phyloP scores from a whole-genome alignment of 1,284 basidiomycete genomes.

The Fomes fomentarius region DNA sequence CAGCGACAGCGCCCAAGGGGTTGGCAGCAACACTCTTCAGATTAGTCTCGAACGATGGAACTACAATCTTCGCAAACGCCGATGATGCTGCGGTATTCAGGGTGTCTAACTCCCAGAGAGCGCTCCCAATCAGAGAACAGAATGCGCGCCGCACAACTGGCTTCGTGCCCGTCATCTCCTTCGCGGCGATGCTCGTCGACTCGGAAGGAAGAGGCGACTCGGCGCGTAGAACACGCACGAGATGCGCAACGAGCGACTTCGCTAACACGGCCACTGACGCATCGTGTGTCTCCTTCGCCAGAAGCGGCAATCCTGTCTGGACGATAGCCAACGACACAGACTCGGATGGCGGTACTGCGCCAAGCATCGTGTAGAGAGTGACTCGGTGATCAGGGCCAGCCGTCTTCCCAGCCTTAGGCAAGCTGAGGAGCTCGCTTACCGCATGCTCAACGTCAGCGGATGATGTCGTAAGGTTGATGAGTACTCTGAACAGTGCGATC shows the following conservation, averaged over 20 bases:
- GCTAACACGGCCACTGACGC: constrained; percentile 58
- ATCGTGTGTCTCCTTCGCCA: constrained; percentile 83
- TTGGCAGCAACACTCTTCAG: constrained; percentile 69
- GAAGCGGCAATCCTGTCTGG: constrained; percentile 57
- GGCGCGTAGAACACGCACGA: constrained; percentile 54
- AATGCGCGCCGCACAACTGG: constrained; percentile 41
- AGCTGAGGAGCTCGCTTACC: constrained; percentile 66
- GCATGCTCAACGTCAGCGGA: constrained; percentile 46
- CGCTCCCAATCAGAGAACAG: constrained; percentile 38
- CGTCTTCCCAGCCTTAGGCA: constrained; percentile 85
- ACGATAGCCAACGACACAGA: constrained; percentile 57
- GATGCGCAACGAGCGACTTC: constrained; percentile 58
- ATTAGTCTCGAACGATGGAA: constrained; percentile 67
- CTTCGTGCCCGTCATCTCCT: constrained; percentile 65
- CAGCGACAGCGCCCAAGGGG: constrained; percentile 58
- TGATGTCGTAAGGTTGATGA: constrained; percentile 43
- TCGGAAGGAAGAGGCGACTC: constrained; percentile 48
- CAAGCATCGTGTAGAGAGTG: constrained; percentile 79
- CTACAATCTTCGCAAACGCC: constrained; percentile 55
- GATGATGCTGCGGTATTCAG: constrained; percentile 42
- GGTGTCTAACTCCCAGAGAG: constrained; percentile 38
- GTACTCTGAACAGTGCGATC: constrained; percentile 61
- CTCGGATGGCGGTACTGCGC: constrained; percentile 53
- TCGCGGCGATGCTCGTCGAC: constrained; percentile 53
- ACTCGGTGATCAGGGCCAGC: constrained; percentile 86